phyloP scores from a whole-genome alignment of 176 grass and related monocot genomes.

The Panicum miliaceum region DNA sequence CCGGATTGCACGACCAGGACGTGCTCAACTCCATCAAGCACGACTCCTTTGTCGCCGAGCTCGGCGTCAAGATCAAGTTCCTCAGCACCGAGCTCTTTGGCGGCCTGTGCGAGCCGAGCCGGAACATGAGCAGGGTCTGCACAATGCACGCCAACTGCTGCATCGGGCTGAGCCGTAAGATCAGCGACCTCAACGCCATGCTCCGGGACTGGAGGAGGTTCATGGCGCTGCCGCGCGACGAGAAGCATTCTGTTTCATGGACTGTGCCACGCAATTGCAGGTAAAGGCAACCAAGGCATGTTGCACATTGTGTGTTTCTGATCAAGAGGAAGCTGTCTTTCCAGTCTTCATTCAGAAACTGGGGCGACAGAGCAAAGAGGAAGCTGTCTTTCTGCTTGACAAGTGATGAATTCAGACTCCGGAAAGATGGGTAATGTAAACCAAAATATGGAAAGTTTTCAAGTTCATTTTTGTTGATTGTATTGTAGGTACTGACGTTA shows the following conservation, averaged over 20 bases:
- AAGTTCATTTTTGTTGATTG: background rate
- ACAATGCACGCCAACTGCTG: slow-evolving; percentile 94
- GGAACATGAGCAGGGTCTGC: slow-evolving; percentile 52
- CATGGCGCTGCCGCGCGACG: slow-evolving; percentile 41
- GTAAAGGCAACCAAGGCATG: slow-evolving; percentile 48
- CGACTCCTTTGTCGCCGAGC: slow-evolving; percentile 39
- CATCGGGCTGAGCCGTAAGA: slow-evolving; percentile 59
- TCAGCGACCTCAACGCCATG: slow-evolving; percentile 65
- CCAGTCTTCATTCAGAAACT: slow-evolving; percentile 42
- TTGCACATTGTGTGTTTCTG: background rate
- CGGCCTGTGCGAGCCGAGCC: slow-evolving; percentile 67
- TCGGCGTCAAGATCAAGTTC: slow-evolving; percentile 61
- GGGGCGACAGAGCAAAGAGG: slow-evolving; percentile 20
- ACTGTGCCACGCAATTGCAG: slow-evolving; percentile 71
- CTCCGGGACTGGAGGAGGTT: slow-evolving; percentile 74
- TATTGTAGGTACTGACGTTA: slow-evolving; percentile 3
- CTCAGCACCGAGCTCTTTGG: slow-evolving; percentile 72
- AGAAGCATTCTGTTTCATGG: slow-evolving; percentile 40
- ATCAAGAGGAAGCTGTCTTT: background rate
- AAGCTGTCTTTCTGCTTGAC: background rate
- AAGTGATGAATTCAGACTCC: background rate
- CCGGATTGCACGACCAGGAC: slow-evolving; percentile 60
- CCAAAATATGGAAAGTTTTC: background rate
- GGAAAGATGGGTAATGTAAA: background rate
- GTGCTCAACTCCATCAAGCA: slow-evolving; percentile 67